phyloP scores from a whole-genome alignment of 1,139 yeast species.

The Scheffersomyces illinoinensis region DNA sequence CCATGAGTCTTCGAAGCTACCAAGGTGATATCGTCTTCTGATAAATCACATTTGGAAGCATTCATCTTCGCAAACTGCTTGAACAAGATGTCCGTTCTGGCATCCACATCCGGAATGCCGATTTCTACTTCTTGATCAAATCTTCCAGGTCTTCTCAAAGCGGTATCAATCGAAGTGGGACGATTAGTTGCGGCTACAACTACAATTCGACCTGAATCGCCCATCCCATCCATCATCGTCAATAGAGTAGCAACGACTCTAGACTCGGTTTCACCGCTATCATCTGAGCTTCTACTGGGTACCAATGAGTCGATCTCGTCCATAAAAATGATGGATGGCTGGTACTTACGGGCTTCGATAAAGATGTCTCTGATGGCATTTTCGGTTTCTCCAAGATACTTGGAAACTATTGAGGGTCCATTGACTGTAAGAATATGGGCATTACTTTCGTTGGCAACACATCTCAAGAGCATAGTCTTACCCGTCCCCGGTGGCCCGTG shows the following conservation, averaged over 20 bases:
- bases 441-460: constrained; percentile 69
- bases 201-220: constrained; percentile 66
- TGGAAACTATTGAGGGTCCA: constrained; percentile 91
- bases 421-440: constrained; percentile 85
- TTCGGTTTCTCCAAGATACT: constrained; percentile 93
- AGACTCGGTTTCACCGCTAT: constrained; percentile 84
- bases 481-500: constrained; percentile 99
- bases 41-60: constrained; percentile 51
- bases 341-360: constrained; percentile 78
- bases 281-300: constrained; percentile 79
- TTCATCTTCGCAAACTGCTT: constrained; percentile 66
- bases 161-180: constrained; percentile 72
- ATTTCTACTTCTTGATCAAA: constrained; percentile 86
- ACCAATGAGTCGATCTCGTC: constrained; percentile 93
- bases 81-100: constrained; percentile 60
- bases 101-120: constrained; percentile 73
- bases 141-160: constrained; percentile 63
- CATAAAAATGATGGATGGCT: constrained; percentile 83
- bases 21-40: constrained; percentile 50
- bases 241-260: constrained; percentile 86
- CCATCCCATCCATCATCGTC: constrained; percentile 89
- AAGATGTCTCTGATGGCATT: constrained; percentile 77
- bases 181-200: constrained; percentile 82
- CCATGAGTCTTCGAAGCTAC: constrained; percentile 75
- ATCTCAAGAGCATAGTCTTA: constrained; percentile 82